Percentiles rank a stretch among this genome's conserved stretches.
phyloP scores from a whole-genome alignment of 495 filamentous ascomycete genomes.

The Penicillium maclennaniae region DNA sequence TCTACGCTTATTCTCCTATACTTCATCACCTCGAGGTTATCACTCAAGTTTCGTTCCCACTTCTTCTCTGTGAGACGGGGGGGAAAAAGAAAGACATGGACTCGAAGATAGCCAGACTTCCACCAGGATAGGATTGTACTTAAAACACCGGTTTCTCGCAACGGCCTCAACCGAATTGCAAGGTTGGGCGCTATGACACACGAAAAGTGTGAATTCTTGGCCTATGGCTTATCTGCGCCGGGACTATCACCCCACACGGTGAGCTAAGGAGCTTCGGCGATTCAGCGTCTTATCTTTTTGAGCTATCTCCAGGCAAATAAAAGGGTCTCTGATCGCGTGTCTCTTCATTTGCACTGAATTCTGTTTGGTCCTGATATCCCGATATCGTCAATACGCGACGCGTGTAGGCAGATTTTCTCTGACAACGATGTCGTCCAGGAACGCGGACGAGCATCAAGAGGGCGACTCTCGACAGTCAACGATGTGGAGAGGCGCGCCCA shows the following conservation, averaged over 20 bases:
- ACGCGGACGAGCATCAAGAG: constrained; percentile 5
- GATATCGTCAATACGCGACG: not conserved
- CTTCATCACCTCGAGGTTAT: not conserved
- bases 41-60: not conserved
- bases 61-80: too few species aligned
- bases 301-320: not conserved
- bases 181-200: not conserved
- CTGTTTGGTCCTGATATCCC: too few species aligned
- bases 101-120: too few species aligned
- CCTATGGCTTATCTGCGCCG: not conserved
- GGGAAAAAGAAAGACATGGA: too few species aligned
- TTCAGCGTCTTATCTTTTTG: not conserved
- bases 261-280: not conserved
- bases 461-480: constrained; percentile 3
- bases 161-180: not conserved
- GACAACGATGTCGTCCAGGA: constrained; percentile 9
- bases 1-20: not conserved
- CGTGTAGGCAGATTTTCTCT: not conserved
- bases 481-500: constrained; percentile 4
- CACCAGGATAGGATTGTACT: not conserved
- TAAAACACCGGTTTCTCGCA: not conserved
- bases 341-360: not conserved
- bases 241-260: not conserved
- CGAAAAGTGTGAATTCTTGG: not conserved
- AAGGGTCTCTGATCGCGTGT: not conserved